A percentile compares a stretch with the other conserved stretches of the same genome.
phyloP scores from a whole-genome alignment of 1,284 basidiomycete genomes.

The Apiotrichum porosum region DNA sequence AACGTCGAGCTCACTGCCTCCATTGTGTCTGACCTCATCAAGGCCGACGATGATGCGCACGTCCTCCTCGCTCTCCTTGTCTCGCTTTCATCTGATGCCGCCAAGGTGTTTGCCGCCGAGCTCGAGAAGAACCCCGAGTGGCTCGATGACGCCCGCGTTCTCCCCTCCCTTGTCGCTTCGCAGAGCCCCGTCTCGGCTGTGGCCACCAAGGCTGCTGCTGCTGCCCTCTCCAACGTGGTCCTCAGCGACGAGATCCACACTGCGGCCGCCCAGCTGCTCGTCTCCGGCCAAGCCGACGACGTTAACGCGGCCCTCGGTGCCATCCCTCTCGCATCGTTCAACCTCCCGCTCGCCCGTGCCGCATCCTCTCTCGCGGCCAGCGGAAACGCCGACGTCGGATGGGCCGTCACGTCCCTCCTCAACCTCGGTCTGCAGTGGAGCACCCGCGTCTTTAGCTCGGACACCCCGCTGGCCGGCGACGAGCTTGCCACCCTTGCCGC shows the following conservation, averaged over 20 bases:
- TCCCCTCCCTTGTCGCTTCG: conserved; percentile 13
- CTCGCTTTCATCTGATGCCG: conserved; percentile 5
- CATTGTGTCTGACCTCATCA: conserved; percentile 14
- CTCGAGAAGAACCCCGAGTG: conserved; percentile 6
- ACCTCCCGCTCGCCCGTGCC: conserved; percentile 6
- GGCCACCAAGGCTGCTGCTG: neutral
- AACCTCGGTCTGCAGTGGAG: conserved; percentile 24
- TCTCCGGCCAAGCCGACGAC: neutral
- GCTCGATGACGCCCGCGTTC: conserved; percentile 15
- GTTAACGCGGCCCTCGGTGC: conserved; percentile 1
- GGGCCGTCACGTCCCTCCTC: conserved; percentile 13
- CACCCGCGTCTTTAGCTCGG: conserved; percentile 19
- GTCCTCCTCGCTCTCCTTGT: conserved; percentile 18
- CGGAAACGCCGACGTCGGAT: neutral
- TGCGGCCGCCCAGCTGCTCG: conserved; percentile 7
- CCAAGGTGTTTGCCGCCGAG: conserved; percentile 6
- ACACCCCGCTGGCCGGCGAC: conserved; percentile 12
- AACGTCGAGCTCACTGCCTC: conserved; percentile 11
- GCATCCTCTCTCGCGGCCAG: neutral
- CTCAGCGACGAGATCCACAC: conserved; percentile 2
- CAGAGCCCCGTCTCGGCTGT: neutral
- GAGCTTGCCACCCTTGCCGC: conserved; percentile 6
- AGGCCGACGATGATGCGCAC: conserved; percentile 10
- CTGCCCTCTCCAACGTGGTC: conserved; percentile 5
- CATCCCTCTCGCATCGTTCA: neutral